Evolutionary conservation across 2,329 filamentous ascomycete species (phyloP).

Genomic region (Cladosporium velox): DNA sequence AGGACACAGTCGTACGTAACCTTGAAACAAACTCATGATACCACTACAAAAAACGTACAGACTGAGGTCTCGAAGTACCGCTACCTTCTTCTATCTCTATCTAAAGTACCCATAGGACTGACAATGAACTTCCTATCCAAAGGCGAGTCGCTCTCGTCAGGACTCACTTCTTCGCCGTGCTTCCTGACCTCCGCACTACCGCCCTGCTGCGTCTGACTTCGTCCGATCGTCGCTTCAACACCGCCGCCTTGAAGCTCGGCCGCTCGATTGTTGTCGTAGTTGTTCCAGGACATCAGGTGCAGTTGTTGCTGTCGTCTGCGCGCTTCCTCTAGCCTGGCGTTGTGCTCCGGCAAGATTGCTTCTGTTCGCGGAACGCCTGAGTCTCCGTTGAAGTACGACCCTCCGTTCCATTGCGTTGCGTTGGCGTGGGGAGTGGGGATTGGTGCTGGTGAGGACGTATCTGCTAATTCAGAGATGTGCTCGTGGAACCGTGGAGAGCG

Average conservation of each 20-base stretch:
- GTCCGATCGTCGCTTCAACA: slow-evolving; percentile 4
- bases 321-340: slow-evolving; percentile 18
- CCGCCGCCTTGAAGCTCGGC: slow-evolving; percentile 1
- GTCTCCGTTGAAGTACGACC: slow-evolving; percentile 17
- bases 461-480: slow-evolving; percentile 25
- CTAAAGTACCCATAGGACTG: slow-evolving; percentile 24
- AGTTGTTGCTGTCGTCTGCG: slow-evolving; percentile 24
- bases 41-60: neutral
- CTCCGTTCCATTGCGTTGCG: neutral
- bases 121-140: slow-evolving; percentile 22
- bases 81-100: neutral
- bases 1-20: neutral
- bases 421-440: neutral
- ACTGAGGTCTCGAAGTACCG: neutral
- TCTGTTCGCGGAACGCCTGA: slow-evolving; percentile 24
- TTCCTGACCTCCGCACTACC: slow-evolving; percentile 17
- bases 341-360: neutral
- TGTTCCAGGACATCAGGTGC: slow-evolving; percentile 32
- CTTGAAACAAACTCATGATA: neutral
- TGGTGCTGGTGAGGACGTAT: slow-evolving; percentile 22
- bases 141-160: slow-evolving; percentile 20
- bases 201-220: slow-evolving; percentile 4
- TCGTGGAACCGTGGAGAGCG: slow-evolving; percentile 24
- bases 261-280: slow-evolving; percentile 23
- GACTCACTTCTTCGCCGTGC: slow-evolving; percentile 22